phyloP scores from a whole-genome alignment of 768 basidiomycete genomes.

The Porpolomopsis calyptriformis region DNA sequence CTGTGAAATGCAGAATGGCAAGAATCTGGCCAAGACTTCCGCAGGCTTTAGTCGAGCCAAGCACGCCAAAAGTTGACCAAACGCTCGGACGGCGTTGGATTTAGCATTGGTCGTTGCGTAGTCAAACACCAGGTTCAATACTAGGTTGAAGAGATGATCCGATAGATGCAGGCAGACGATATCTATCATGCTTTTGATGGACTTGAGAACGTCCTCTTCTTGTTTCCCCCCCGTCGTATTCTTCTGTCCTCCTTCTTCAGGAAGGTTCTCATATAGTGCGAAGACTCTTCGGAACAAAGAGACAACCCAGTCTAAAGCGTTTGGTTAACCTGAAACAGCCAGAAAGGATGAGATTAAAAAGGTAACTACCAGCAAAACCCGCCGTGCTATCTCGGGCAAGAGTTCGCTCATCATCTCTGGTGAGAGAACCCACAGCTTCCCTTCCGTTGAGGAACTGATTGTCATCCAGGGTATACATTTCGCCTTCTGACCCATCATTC shows the following conservation, averaged over 20 bases:
- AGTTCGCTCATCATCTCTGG: conserved; percentile 57
- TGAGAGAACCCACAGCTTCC: conserved; percentile 34
- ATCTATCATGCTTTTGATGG: conserved; percentile 72
- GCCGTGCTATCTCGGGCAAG: conserved; percentile 71
- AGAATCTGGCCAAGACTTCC: conserved; percentile 68
- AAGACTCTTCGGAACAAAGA: conserved; percentile 70
- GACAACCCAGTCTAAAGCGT: conserved; percentile 59
- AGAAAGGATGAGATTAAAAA: not conserved
- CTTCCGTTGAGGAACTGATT: conserved; percentile 44
- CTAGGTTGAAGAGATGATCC: conserved; percentile 70
- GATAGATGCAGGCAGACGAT: conserved; percentile 74
- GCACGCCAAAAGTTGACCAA: conserved; percentile 79
- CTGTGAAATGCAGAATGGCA: conserved; percentile 64
- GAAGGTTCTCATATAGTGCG: conserved; percentile 82
- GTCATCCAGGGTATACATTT: conserved; percentile 39
- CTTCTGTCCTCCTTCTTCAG: conserved; percentile 86
- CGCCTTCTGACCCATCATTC: conserved; percentile 42
- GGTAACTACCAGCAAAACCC: conserved; percentile 54
- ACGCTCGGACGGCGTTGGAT: conserved; percentile 83
- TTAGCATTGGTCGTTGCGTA: conserved; percentile 86
- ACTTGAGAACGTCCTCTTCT: conserved; percentile 67
- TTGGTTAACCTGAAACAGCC: not conserved
- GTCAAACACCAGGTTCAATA: conserved; percentile 73
- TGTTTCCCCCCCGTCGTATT: conserved; percentile 79
- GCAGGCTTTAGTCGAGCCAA: conserved; percentile 70